These are phyloP conservation scores for Aspergillus fructus DNA, from an alignment of 2,329 filamentous ascomycete species.

Conservation along the genomic window DNA sequence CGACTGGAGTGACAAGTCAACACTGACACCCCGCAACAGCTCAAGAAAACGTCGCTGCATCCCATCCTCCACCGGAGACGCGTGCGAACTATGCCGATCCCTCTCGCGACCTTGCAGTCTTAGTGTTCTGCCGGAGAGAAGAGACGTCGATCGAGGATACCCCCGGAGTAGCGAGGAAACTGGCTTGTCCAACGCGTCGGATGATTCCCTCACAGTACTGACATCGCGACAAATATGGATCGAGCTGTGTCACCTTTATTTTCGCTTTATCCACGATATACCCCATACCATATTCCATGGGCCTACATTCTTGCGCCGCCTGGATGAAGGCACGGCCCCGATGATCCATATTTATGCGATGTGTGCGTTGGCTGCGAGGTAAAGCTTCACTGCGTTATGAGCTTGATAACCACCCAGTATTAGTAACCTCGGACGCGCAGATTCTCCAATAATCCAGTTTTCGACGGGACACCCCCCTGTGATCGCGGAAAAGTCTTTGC, in stretches of 20 bases:
- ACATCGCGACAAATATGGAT: slow-evolving; percentile 6
- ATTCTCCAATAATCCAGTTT: slow-evolving; percentile 17
- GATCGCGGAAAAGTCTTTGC: slow-evolving; percentile 16
- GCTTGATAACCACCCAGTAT: background rate
- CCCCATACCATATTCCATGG: slow-evolving; percentile 24
- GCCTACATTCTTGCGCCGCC: slow-evolving; percentile 17
- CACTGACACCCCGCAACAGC: background rate
- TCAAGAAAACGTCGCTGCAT: slow-evolving; percentile 20
- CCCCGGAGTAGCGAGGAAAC: background rate
- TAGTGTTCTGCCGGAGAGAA: background rate
- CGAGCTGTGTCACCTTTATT: slow-evolving; percentile 22
- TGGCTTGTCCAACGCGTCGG: background rate
- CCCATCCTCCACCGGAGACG: slow-evolving; percentile 10
- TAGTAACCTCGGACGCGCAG: slow-evolving; percentile 10
- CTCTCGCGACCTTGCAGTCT: slow-evolving; percentile 17
- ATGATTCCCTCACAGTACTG: background rate
- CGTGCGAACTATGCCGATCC: slow-evolving; percentile 16
- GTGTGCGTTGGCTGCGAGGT: slow-evolving; percentile 24
- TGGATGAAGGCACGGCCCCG: slow-evolving; percentile 17
- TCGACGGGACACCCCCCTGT: slow-evolving; percentile 13
- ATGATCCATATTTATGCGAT: slow-evolving; percentile 21
- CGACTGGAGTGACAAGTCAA: background rate
- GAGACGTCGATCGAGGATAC: background rate
- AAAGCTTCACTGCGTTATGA: background rate
- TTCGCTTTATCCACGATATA: slow-evolving; percentile 24